Evolutionary conservation across 768 basidiomycete species (phyloP).

Genomic region (Fistulinella prunicolor): DNA sequence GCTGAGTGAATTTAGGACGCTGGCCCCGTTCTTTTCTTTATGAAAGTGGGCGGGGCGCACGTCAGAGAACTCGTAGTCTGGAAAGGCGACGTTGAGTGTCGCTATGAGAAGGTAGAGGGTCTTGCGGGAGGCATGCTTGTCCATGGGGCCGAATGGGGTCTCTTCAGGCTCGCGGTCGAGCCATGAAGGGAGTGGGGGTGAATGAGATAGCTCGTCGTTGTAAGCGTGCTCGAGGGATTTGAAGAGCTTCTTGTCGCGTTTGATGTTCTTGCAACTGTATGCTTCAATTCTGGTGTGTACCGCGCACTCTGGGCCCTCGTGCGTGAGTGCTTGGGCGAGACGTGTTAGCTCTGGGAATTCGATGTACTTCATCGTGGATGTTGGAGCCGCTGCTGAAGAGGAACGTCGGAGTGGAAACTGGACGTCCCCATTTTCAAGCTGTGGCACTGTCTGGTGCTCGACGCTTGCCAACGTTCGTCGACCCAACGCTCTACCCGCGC

Average conservation of each 20-base stretch:
- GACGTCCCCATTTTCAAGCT: conserved; percentile 11
- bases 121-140: conserved; percentile 81
- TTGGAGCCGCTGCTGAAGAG: neutral
- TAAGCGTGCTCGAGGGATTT: conserved; percentile 88
- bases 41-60: conserved; percentile 88
- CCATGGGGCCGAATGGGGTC: conserved; percentile 89
- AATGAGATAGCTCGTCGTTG: conserved; percentile 69
- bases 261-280: conserved; percentile 97
- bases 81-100: conserved; percentile 95
- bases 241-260: conserved; percentile 95
- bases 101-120: conserved; percentile 95
- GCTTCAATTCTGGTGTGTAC: conserved; percentile 94
- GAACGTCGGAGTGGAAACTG: conserved; percentile 21
- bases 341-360: conserved; percentile 76
- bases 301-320: conserved; percentile 83
- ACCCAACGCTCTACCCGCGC: too few relatives aligned
- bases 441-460: conserved; percentile 15
- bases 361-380: conserved; percentile 79
- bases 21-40: conserved; percentile 71
- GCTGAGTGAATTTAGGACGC: conserved; percentile 81
- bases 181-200: conserved; percentile 82
- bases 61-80: conserved; percentile 95
- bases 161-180: conserved; percentile 68
- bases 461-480: conserved; percentile 13
- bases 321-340: conserved; percentile 75